Evolutionary conservation across 805 yeast species (phyloP).

Genomic region (Myxozyma melibiosi): DNA sequence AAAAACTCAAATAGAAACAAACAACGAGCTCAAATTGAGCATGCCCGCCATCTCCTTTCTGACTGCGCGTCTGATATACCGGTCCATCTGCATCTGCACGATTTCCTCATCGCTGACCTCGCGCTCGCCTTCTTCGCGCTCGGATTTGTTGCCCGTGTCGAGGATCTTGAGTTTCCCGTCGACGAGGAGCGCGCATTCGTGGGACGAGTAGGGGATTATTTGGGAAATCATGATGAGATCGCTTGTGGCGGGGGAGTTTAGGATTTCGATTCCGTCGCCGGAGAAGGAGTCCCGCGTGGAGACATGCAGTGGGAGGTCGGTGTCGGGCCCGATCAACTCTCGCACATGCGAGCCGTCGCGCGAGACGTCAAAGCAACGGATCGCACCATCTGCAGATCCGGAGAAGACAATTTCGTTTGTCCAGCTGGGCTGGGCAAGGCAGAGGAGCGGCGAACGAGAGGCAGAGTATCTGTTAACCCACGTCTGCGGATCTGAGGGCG

Average conservation of each 20-base stretch:
- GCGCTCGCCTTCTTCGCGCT: neutral
- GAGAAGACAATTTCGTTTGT: constrained; percentile 23
- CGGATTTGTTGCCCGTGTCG: constrained; percentile 13
- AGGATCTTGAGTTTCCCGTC: constrained; percentile 16
- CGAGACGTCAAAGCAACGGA: constrained; percentile 27
- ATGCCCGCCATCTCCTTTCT: constrained; percentile 29
- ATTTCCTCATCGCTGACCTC: neutral
- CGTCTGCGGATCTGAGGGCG: neutral
- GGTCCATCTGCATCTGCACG: constrained; percentile 11
- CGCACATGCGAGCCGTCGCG: constrained; percentile 19
- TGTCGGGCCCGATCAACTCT: constrained; percentile 20
- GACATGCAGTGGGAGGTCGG: neutral
- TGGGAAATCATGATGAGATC: constrained; percentile 20
- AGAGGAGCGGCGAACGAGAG: constrained; percentile 25
- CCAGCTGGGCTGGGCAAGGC: constrained; percentile 27
- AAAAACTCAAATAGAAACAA: constrained; percentile 16
- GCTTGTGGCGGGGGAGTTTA: neutral
- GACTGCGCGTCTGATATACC: constrained; percentile 16
- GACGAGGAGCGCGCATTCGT: constrained; percentile 13
- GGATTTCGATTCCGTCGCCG: neutral
- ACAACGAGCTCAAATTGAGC: constrained; percentile 22
- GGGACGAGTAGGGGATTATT: constrained; percentile 7
- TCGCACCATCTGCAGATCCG: constrained; percentile 33
- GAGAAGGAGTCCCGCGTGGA: too few relatives aligned
- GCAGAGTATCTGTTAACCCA: constrained; percentile 34